Percentiles rank a stretch among this genome's conserved stretches.
Conservation (phyloP, 345 rosid species). For the Eucalyptus virginea region DNA sequence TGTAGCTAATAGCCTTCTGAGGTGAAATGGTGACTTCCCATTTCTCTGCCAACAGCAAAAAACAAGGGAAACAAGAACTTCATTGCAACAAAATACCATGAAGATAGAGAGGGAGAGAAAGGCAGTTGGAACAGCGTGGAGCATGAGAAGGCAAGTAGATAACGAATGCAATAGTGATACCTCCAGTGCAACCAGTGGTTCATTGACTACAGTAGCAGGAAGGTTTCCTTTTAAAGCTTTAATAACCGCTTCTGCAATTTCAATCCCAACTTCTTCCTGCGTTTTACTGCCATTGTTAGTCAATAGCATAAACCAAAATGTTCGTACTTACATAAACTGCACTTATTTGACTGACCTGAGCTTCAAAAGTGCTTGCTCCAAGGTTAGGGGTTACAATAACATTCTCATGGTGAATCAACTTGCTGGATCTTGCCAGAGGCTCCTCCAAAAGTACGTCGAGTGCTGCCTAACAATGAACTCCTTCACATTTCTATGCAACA, state of each 20-base stretch:
- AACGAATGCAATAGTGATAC: slow-evolving; percentile 1
- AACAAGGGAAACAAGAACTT: background rate
- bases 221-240: slow-evolving; percentile 85
- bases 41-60: background rate
- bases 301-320: background rate
- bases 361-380: slow-evolving; percentile 88
- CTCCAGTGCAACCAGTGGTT: slow-evolving; percentile 92
- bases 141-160: background rate
- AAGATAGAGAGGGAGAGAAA: background rate
- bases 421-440: slow-evolving; percentile 58
- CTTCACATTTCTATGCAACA: background rate
- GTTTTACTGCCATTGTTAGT: background rate
- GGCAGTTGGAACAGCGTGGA: background rate
- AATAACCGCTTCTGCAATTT: slow-evolving; percentile 85
- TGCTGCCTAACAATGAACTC: slow-evolving; percentile 30
- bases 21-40: background rate
- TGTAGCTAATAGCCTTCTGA: background rate
- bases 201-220: slow-evolving; percentile 88
- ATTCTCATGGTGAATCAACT: slow-evolving; percentile 63
- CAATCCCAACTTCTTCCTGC: slow-evolving; percentile 89
- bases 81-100: background rate
- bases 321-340: background rate
- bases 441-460: slow-evolving; percentile 73
- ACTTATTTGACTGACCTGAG: slow-evolving; percentile 38
- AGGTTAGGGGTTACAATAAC: slow-evolving; percentile 88